phyloP scores from a whole-genome alignment of 2,329 filamentous ascomycete species.

The Phialophora macrospora region DNA sequence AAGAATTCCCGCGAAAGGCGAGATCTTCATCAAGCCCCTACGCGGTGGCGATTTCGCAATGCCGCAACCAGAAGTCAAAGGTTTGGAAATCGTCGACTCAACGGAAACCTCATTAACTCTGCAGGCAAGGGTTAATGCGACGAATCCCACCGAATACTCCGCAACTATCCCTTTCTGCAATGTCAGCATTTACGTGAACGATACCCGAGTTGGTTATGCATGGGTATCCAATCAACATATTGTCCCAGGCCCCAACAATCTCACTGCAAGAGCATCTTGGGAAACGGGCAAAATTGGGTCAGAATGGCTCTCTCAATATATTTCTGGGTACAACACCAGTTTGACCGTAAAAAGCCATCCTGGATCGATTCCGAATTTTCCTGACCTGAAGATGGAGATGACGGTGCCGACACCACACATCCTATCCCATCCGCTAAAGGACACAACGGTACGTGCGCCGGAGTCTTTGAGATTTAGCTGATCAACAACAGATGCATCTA shows the following conservation, averaged over 20 bases:
- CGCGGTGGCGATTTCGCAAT: conserved; percentile 59
- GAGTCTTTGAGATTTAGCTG: conserved; percentile 34
- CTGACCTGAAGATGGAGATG: conserved; percentile 72
- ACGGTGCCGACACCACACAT: conserved; percentile 66
- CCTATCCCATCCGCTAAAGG: conserved; percentile 73
- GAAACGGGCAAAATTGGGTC: conserved; percentile 70
- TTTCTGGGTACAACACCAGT: conserved; percentile 85
- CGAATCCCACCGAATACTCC: conserved; percentile 87
- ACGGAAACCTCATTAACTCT: conserved; percentile 72
- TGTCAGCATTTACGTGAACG: conserved; percentile 75
- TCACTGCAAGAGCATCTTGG: conserved; percentile 74
- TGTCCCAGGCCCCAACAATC: conserved; percentile 71
- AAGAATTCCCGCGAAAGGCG: conserved; percentile 80
- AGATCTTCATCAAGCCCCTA: conserved; percentile 78
- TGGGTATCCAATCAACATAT: conserved; percentile 68
- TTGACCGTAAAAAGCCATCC: conserved; percentile 74
- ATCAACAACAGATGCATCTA: conserved; percentile 66
- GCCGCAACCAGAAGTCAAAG: conserved; percentile 65
- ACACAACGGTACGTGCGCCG: conserved; percentile 65
- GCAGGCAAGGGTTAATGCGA: conserved; percentile 76
- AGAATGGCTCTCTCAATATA: conserved; percentile 79
- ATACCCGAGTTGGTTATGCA: conserved; percentile 74
- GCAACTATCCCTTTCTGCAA: conserved; percentile 80
- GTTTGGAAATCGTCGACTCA: conserved; percentile 74
- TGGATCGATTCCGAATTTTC: conserved; percentile 73